These are phyloP conservation scores for Sparassis latifolia DNA, from an alignment of 1,284 basidiomycete species.

Conservation along the genomic window DNA sequence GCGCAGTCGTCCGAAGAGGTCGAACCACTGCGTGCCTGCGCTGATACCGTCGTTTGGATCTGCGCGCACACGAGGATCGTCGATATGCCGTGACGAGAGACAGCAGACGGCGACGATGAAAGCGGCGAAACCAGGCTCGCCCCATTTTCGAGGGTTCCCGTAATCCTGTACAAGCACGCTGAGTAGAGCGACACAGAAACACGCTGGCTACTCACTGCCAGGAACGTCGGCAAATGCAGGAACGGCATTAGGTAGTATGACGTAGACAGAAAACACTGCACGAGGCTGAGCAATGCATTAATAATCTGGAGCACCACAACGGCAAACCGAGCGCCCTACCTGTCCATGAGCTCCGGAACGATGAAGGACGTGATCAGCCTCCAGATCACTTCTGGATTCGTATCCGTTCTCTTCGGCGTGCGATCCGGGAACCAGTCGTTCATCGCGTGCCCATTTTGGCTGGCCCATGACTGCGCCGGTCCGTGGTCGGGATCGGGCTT, in stretches of 20 bases:
- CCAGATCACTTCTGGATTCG: constrained; percentile 77
- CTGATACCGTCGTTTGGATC: constrained; percentile 75
- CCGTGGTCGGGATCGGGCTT: constrained; percentile 29
- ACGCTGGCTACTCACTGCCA: constrained; percentile 49
- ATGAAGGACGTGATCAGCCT: constrained; percentile 69
- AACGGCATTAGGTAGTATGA: constrained; percentile 90
- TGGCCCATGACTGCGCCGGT: constrained; percentile 17
- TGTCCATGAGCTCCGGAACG: constrained; percentile 86
- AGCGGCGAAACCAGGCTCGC: constrained; percentile 85
- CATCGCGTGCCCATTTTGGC: constrained; percentile 26
- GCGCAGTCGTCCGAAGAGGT: constrained; percentile 77
- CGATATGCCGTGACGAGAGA: constrained; percentile 82
- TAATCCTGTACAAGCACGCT: constrained; percentile 56
- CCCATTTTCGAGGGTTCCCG: constrained; percentile 87
- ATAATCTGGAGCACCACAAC: neutral
- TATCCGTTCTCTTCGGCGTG: constrained; percentile 60
- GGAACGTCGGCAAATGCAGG: constrained; percentile 83
- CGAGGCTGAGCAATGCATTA: constrained; percentile 41
- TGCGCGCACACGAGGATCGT: constrained; percentile 80
- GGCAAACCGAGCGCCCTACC: constrained; percentile 33
- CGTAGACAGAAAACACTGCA: constrained; percentile 79
- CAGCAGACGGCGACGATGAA: constrained; percentile 89
- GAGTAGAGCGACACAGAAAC: constrained; percentile 10
- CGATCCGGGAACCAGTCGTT: constrained; percentile 74
- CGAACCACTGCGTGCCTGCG: constrained; percentile 87